Evolutionary conservation across 169 alveolate species (phyloP).

Genomic region (Cryptosporidium parvum): DNA sequence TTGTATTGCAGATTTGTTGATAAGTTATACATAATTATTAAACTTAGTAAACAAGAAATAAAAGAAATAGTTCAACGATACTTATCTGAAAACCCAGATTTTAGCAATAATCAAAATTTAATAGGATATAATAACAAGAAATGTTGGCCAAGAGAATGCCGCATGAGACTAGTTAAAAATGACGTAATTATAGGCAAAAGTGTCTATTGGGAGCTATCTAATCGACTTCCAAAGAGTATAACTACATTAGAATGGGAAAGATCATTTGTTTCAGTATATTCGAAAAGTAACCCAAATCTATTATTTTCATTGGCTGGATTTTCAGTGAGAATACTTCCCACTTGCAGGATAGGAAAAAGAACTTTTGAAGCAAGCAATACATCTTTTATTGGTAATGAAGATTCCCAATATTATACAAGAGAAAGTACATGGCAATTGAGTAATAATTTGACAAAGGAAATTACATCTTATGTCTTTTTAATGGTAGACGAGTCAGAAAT

Average conservation of each 20-base stretch:
- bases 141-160: conserved; percentile 99
- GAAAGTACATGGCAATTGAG: conserved; percentile 99
- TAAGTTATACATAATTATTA: conserved; percentile 93
- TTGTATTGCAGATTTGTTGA: conserved; percentile 97
- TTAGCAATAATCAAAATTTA: conserved; percentile 98
- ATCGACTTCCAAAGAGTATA: conserved; percentile 98
- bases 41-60: conserved; percentile 95
- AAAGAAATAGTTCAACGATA: conserved; percentile 97
- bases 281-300: conserved; percentile 98
- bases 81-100: conserved; percentile 99
- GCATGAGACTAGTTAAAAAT: conserved; percentile 98
- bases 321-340: conserved; percentile 97
- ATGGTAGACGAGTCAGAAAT: conserved; percentile 98
- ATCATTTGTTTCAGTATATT: conserved; percentile 98
- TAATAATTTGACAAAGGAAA: conserved; percentile 97
- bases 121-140: conserved; percentile 98
- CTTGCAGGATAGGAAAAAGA: conserved; percentile 83
- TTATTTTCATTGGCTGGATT: conserved; percentile 99
- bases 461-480: conserved; percentile 98
- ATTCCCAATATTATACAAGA: conserved; percentile 70
- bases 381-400: neutral
- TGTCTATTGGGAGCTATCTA: conserved; percentile 99
- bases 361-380: conserved; percentile 75
- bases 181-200: conserved; percentile 99
- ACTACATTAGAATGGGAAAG: conserved; percentile 98